Percentiles rank a stretch among this genome's conserved stretches.
Evolutionary conservation across 495 filamentous ascomycete genomes (phyloP).

Genomic region (Penicillium maclennaniae): DNA sequence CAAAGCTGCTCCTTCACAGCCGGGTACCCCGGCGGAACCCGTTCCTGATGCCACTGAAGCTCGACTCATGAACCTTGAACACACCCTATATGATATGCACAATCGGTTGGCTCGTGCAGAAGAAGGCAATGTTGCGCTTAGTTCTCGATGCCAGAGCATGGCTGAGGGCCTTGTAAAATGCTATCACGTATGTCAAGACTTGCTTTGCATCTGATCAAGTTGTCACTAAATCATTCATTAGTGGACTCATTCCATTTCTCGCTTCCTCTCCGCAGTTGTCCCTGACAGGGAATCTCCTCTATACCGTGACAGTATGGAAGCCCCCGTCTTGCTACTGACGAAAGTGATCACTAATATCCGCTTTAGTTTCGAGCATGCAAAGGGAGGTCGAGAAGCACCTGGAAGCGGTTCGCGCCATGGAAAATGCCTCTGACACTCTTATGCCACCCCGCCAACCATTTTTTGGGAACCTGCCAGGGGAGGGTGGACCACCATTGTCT

Average conservation of each 20-base stretch:
- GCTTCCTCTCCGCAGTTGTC: slow-evolving; percentile 63
- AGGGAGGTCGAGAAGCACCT: slow-evolving; percentile 79
- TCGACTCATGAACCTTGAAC: slow-evolving; percentile 72
- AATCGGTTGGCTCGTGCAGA: slow-evolving; percentile 73
- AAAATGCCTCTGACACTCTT: slow-evolving; percentile 72
- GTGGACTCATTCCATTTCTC: slow-evolving; percentile 75
- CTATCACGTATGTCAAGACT: slow-evolving; percentile 55
- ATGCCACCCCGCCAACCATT: slow-evolving; percentile 73
- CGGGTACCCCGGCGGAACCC: slow-evolving; percentile 79
- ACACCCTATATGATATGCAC: slow-evolving; percentile 76
- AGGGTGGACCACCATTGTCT: slow-evolving; percentile 76
- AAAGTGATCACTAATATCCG: slow-evolving; percentile 12
- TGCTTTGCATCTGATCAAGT: not conserved
- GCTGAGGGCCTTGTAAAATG: slow-evolving; percentile 76
- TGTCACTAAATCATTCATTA: slow-evolving; percentile 14
- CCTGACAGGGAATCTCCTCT: slow-evolving; percentile 60
- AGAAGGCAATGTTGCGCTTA: slow-evolving; percentile 74
- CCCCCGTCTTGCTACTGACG: not conserved
- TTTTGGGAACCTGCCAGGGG: slow-evolving; percentile 65
- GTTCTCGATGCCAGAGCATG: slow-evolving; percentile 74
- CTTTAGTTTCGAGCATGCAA: slow-evolving; percentile 74
- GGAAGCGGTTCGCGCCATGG: slow-evolving; percentile 64
- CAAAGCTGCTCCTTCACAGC: slow-evolving; percentile 68
- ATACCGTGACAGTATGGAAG: slow-evolving; percentile 50
- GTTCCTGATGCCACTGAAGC: slow-evolving; percentile 74